Percentiles rank a stretch among this genome's conserved stretches.
Conservation (phyloP, 2,329 filamentous ascomycete genomes). For the Trichoderma pleuroti region DNA sequence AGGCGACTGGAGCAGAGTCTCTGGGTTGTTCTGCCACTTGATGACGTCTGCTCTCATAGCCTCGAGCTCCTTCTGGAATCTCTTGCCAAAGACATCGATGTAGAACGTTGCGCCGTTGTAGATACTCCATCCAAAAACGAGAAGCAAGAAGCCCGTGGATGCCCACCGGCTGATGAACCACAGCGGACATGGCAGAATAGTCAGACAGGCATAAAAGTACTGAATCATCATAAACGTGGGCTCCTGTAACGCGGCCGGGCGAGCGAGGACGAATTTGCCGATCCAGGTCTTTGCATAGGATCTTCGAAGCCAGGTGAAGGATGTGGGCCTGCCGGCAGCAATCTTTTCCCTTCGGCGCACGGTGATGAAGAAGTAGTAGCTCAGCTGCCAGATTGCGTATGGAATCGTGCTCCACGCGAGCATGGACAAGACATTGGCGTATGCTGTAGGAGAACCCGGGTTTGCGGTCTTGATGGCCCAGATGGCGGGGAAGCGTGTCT, state of each 20-base stretch:
- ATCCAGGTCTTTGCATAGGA: conserved; percentile 90
- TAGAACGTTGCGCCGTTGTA: conserved; percentile 98
- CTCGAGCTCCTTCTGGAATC: conserved; percentile 95
- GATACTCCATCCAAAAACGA: conserved; percentile 90
- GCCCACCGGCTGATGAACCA: conserved; percentile 91
- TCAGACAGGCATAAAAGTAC: conserved; percentile 83
- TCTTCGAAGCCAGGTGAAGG: conserved; percentile 92
- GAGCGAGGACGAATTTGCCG: conserved; percentile 75
- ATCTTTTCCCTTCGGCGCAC: conserved; percentile 95
- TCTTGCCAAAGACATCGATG: conserved; percentile 94
- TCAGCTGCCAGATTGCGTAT: conserved; percentile 87
- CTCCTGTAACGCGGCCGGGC: conserved; percentile 76
- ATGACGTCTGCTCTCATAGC: conserved; percentile 82
- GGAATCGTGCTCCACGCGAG: conserved; percentile 90
- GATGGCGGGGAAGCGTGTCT: conserved; percentile 75
- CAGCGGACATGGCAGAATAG: conserved; percentile 89
- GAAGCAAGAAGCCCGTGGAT: conserved; percentile 69
- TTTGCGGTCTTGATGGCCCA: conserved; percentile 70
- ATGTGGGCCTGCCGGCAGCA: conserved; percentile 88
- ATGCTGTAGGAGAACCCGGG: conserved; percentile 73
- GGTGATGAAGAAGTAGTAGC: conserved; percentile 93
- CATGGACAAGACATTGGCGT: conserved; percentile 76
- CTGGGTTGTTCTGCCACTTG: conserved; percentile 72
- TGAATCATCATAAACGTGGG: conserved; percentile 94
- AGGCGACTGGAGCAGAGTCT: conserved; percentile 40